Evolutionary conservation across 306 rosid species (phyloP), one percentile per base, ranked within the genome.

Genomic region (Arachis stenosperma): DNA sequence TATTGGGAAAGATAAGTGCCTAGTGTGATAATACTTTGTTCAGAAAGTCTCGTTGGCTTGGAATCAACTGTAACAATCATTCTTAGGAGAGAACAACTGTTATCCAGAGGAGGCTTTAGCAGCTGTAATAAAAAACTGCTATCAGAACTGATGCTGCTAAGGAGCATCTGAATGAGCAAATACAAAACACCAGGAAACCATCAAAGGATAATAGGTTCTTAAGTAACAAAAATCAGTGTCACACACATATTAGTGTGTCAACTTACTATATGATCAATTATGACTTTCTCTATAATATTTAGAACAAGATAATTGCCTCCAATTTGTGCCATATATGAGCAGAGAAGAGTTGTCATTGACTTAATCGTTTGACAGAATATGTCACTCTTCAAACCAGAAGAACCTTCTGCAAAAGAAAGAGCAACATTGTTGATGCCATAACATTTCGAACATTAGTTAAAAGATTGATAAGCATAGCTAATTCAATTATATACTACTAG

Each of bases 71-170:
- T 51, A 65, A 78, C 65, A 29, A 92, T 85, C 79, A 82, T 74
- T 69, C 92, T 87, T 43, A 92, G 87, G 83, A 92, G 82, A 66
- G 95, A 88, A 67, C 90, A 92, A 54, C 65, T 12, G 63, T 87
- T 92, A 74, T 85, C 90, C 61, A 92, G 44, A n/a, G 88, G 88
- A 57, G 86, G 90, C 75, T 76, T 86, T 71, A 67, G 74, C 36
- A 44, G 17, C 94, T 88, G 85, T 40, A 42, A 58, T 9, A 81
- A 55, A 78, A 75, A 74, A 80, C 8, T 54, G 59, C 7, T 56
- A 62, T 75, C 44, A 83, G 76, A 64, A 52, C 39, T 50, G 64
- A 41, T 52, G 52, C 61, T 78, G 66, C 44, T 2, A 70, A 71
- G 67, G 69, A 55, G 40, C 46, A 29, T 63, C 33, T 12, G 43